Evolutionary conservation across 371 early-diverging fungal species (phyloP).

Genomic region (Capniomyces stellatus): DNA sequence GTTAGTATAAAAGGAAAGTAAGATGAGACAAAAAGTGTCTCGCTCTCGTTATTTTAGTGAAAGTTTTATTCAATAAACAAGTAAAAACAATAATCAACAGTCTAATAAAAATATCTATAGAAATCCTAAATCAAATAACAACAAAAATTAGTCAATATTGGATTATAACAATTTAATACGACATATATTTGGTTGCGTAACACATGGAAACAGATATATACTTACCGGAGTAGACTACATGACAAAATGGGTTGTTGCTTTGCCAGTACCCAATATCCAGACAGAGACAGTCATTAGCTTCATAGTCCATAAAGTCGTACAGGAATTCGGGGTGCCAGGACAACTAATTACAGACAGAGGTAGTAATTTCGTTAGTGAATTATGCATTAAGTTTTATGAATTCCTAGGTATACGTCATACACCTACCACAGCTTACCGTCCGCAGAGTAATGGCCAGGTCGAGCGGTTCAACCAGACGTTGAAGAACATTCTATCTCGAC

Average conservation of each 20-base stretch:
- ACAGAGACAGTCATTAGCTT: slow-evolving; percentile 16
- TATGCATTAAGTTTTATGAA: slow-evolving; percentile 3
- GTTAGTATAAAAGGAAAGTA: too few species aligned
- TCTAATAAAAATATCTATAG: too few species aligned
- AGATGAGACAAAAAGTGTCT: too few species aligned
- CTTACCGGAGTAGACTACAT: slow-evolving; percentile 26
- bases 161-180: too few species aligned
- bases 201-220: slow-evolving; percentile 23
- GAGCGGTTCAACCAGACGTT: slow-evolving; percentile 13
- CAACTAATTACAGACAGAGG: slow-evolving; percentile 22
- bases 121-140: too few species aligned
- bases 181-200: too few species aligned
- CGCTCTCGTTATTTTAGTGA: too few species aligned
- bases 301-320: slow-evolving; percentile 20
- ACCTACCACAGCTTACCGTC: slow-evolving; percentile 14
- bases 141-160: too few species aligned
- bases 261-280: slow-evolving; percentile 12
- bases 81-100: too few species aligned
- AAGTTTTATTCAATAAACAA: too few species aligned
- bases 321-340: slow-evolving; percentile 14
- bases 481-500: background rate
- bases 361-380: slow-evolving; percentile 11
- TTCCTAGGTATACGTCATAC: slow-evolving; percentile 1
- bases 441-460: slow-evolving; percentile 14
- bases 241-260: slow-evolving; percentile 25